Evolutionary conservation across 495 filamentous ascomycete genomes (phyloP).

Genomic region (Parachaetomium inaequale): DNA sequence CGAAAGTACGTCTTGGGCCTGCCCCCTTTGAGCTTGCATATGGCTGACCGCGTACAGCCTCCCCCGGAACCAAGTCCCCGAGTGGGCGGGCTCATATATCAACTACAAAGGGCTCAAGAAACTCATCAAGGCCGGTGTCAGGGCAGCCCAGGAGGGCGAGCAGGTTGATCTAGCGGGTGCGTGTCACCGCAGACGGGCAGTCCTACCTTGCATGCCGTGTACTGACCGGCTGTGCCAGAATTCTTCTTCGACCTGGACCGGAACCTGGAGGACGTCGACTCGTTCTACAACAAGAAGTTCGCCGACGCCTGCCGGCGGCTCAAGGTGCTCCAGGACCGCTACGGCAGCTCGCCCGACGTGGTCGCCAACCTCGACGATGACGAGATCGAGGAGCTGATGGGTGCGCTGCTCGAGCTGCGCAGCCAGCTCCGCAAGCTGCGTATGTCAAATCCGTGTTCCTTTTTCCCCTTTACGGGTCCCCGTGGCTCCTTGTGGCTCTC

Average conservation of each 20-base stretch:
- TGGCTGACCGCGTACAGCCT: constrained; percentile 51
- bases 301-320: constrained; percentile 75
- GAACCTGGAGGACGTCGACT: constrained; percentile 91
- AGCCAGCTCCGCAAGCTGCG: constrained; percentile 82
- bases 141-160: constrained; percentile 59
- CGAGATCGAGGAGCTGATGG: constrained; percentile 84
- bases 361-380: constrained; percentile 57
- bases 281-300: constrained; percentile 94
- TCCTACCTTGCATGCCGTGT: neutral
- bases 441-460: too few species aligned
- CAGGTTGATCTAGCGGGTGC: constrained; percentile 73
- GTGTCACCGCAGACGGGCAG: constrained; percentile 16
- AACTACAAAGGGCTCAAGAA: constrained; percentile 96
- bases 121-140: constrained; percentile 75
- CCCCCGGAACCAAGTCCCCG: constrained; percentile 89
- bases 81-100: constrained; percentile 91
- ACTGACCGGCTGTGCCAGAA: constrained; percentile 49
- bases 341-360: constrained; percentile 56
- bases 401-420: constrained; percentile 80
- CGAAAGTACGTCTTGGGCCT: constrained; percentile 54
- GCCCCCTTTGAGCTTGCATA: too few species aligned
- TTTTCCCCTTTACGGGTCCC: too few species aligned
- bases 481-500: too few species aligned
- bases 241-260: constrained; percentile 94
- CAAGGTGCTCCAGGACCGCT: constrained; percentile 79